A percentile compares a stretch with the other conserved stretches of the same genome.
Evolutionary conservation across 805 yeast species (phyloP).

Genomic region (Candida gorgasii): DNA sequence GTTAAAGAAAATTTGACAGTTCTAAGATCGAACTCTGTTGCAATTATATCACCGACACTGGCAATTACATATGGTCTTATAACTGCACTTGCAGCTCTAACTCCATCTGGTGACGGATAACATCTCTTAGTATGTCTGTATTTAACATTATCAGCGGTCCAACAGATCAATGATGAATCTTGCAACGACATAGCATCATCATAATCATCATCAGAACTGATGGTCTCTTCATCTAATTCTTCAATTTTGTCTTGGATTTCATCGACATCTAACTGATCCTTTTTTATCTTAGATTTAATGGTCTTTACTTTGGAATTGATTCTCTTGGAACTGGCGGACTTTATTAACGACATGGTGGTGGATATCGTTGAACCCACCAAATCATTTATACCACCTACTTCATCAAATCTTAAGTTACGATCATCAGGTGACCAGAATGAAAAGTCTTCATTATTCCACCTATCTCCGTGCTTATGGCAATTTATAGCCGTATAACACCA

Average conservation of each 20-base stretch:
- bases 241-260: constrained; percentile 6
- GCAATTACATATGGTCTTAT: constrained; percentile 75
- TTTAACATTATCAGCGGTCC: constrained; percentile 24
- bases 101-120: constrained; percentile 55
- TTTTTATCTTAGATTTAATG: constrained; percentile 13
- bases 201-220: constrained; percentile 8
- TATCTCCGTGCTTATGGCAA: constrained; percentile 83
- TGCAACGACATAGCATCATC: constrained; percentile 20
- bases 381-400: constrained; percentile 13
- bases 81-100: constrained; percentile 73
- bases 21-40: constrained; percentile 60
- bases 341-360: constrained; percentile 13
- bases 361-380: constrained; percentile 14
- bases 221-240: constrained; percentile 9
- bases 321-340: constrained; percentile 10
- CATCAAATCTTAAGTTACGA: constrained; percentile 25
- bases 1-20: constrained; percentile 48
- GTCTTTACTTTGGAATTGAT: constrained; percentile 10
- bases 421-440: constrained; percentile 82
- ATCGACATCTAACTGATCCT: constrained; percentile 9
- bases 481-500: constrained; percentile 84
- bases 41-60: constrained; percentile 56
- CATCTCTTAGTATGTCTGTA: constrained; percentile 32
- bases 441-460: constrained; percentile 93
- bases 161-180: constrained; percentile 24